Conservation (phyloP, 2,329 filamentous ascomycete genomes). For the Ceratocystis papillata region DNA sequence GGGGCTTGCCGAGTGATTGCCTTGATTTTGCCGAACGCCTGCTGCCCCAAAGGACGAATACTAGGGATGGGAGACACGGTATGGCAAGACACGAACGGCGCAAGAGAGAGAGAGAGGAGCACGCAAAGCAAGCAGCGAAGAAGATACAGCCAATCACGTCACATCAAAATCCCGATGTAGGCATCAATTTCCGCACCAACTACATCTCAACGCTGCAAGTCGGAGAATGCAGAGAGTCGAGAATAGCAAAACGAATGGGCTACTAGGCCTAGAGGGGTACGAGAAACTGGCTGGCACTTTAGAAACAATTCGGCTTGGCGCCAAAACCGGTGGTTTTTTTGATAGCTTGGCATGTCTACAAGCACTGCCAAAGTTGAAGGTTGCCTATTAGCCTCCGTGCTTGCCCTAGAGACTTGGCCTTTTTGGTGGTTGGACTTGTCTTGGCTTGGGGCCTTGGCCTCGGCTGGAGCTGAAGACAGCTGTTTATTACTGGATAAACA, state of each 20-base stretch:
- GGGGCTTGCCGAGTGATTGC: not conserved
- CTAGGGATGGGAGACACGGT: not conserved
- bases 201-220: too few relatives aligned
- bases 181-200: too few relatives aligned
- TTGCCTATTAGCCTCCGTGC: not conserved
- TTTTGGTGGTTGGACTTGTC: not conserved
- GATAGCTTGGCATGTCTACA: slow-evolving; percentile 5
- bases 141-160: not conserved
- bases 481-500: slow-evolving; percentile 3
- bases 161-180: too few relatives aligned
- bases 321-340: not conserved
- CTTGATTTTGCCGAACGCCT: not conserved
- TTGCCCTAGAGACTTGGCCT: not conserved
- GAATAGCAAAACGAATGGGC: too few relatives aligned
- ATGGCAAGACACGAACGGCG: not conserved
- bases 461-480: not conserved
- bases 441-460: not conserved
- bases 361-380: not conserved
- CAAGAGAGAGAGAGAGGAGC: not conserved
- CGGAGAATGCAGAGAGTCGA: too few relatives aligned
- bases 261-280: not conserved
- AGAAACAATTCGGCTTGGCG: slow-evolving; percentile 14
- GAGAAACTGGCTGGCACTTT: slow-evolving; percentile 5
- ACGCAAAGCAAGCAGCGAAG: not conserved
- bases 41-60: too few relatives aligned